Conservation (phyloP, 192 early-diverging fungal species). For the Physocladia obscura region DNA sequence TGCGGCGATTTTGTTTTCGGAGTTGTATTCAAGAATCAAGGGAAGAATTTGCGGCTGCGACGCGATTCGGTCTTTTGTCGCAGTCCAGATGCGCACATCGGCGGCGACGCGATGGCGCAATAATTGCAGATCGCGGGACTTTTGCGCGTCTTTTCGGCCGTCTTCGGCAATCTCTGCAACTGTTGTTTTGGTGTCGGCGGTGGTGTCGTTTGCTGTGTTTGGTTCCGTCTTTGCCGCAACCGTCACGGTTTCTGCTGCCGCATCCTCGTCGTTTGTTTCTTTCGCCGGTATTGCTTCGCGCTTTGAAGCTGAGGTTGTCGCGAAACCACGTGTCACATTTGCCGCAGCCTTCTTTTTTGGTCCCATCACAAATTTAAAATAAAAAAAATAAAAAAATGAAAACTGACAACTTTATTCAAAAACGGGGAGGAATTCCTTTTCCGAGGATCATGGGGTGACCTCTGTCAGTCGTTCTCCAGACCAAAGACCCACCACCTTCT, state of each 20-base stretch:
- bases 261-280: not conserved
- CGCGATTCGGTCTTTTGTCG: too few relatives aligned
- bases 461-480: not conserved
- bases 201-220: not conserved
- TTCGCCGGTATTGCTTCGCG: not conserved
- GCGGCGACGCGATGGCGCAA: not conserved
- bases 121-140: not conserved
- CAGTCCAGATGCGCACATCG: not conserved
- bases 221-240: not conserved
- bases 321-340: not conserved
- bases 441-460: conserved; percentile 1
- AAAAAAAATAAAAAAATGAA: not conserved
- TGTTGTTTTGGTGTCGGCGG: not conserved
- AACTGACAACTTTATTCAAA: too few relatives aligned
- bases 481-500: not conserved
- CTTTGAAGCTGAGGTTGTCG: conserved; percentile 2
- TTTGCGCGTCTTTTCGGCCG: not conserved
- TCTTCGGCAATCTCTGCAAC: not conserved
- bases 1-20: too few relatives aligned
- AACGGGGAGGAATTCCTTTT: not conserved
- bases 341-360: conserved; percentile 5
- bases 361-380: not conserved
- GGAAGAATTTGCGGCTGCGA: too few relatives aligned
- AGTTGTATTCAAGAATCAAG: too few relatives aligned
- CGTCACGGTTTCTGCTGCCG: not conserved